Evolutionary conservation across 1,284 basidiomycete species (phyloP).

Genomic region (Pisolithus thermaeus): DNA sequence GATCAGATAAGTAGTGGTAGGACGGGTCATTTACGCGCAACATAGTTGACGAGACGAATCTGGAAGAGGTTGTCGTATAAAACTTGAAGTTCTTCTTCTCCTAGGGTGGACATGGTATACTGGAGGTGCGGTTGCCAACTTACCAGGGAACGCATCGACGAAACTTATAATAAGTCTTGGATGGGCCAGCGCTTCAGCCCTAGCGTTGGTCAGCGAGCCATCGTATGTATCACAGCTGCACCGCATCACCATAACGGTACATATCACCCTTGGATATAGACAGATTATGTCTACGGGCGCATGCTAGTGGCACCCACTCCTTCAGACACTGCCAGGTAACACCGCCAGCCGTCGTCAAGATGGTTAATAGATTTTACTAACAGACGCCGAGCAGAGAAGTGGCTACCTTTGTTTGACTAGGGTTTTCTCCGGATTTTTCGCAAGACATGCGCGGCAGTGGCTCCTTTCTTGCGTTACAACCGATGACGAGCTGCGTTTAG

Average conservation of each 20-base stretch:
- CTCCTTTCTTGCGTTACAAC: constrained; percentile 39
- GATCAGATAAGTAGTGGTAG: neutral
- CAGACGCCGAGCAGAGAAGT: too few relatives aligned
- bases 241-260: too few relatives aligned
- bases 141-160: neutral
- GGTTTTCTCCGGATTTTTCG: too few relatives aligned
- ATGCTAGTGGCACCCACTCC: too few relatives aligned
- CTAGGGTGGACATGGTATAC: neutral
- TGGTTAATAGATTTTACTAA: too few relatives aligned
- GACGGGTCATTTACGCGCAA: constrained; percentile 2
- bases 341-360: too few relatives aligned
- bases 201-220: constrained; percentile 25
- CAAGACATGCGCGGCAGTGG: too few relatives aligned
- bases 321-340: too few relatives aligned
- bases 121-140: neutral
- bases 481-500: neutral
- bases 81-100: neutral
- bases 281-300: too few relatives aligned
- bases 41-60: neutral
- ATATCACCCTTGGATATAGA: too few relatives aligned
- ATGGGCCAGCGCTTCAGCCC: constrained; percentile 56
- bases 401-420: too few relatives aligned
- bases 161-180: constrained; percentile 43
- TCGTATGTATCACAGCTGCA: too few relatives aligned
- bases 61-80: neutral